phyloP scores from a whole-genome alignment of 257 asterid species.

The Solanum paucissectum region DNA sequence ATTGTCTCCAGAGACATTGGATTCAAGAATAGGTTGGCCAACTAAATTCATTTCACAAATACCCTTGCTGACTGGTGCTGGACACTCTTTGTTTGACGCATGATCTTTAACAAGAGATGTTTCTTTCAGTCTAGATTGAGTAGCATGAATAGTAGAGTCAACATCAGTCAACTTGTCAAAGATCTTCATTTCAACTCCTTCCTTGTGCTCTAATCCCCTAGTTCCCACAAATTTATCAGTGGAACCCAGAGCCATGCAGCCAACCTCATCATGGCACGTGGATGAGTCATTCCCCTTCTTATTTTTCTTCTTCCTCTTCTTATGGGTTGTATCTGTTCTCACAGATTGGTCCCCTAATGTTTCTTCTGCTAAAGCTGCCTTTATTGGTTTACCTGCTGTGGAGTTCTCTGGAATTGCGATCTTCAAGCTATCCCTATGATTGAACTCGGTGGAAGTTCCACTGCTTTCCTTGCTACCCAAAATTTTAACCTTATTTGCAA shows the following conservation, averaged over 20 bases:
- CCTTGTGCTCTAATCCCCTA: neutral
- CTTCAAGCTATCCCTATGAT: conserved; percentile 5
- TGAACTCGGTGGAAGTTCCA: conserved; percentile 2
- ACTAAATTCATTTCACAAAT: neutral
- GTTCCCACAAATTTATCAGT: neutral
- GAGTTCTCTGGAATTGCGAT: conserved; percentile 2
- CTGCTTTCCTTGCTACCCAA: conserved; percentile 5
- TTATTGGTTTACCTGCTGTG: conserved; percentile 1
- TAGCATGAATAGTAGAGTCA: neutral
- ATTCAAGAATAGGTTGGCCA: neutral
- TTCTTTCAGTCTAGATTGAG: neutral
- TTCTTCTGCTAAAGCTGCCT: conserved; percentile 4
- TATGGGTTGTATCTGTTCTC: neutral
- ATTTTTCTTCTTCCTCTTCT: conserved; percentile 12
- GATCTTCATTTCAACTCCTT: neutral
- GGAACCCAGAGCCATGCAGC: neutral
- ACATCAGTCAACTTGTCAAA: neutral
- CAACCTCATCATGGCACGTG: neutral
- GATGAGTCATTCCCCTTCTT: neutral
- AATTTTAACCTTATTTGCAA: conserved; percentile 1
- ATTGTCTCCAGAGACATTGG: neutral
- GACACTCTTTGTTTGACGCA: neutral
- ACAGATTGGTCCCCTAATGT: neutral
- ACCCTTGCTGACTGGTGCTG: neutral
- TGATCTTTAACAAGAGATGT: neutral